phyloP scores from a whole-genome alignment of 768 basidiomycete genomes.

The Leucocoprinus leucothites region DNA sequence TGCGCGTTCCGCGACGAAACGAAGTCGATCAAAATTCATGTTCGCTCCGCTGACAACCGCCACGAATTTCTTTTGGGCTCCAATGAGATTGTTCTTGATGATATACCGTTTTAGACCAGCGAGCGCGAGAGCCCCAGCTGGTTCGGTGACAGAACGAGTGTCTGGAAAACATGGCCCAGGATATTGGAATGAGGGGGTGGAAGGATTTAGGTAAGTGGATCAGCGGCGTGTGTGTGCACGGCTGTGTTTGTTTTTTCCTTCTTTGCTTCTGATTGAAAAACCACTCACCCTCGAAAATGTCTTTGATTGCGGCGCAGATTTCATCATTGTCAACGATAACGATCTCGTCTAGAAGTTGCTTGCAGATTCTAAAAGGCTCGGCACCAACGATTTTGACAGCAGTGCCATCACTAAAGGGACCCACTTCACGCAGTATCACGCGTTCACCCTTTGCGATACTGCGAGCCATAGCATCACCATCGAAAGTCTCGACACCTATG shows the following conservation, averaged over 20 bases:
- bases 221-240: background rate
- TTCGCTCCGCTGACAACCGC: conserved; percentile 94
- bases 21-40: conserved; percentile 96
- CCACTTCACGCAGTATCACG: conserved; percentile 83
- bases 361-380: conserved; percentile 92
- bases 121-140: conserved; percentile 89
- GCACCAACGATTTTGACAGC: conserved; percentile 95
- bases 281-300: conserved; percentile 88
- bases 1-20: conserved; percentile 98
- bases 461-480: conserved; percentile 90
- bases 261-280: background rate
- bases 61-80: conserved; percentile 84
- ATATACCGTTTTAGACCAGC: conserved; percentile 93
- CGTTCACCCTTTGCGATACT: conserved; percentile 82
- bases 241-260: background rate
- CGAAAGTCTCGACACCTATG: conserved; percentile 89
- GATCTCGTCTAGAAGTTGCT: conserved; percentile 76
- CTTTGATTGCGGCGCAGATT: conserved; percentile 97
- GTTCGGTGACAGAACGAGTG: conserved; percentile 94
- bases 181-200: too few species aligned
- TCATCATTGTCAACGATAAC: conserved; percentile 92
- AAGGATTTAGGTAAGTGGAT: background rate
- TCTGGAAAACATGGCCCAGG: conserved; percentile 42
- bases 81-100: conserved; percentile 72
- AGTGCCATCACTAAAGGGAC: conserved; percentile 96